Evolutionary conservation across 1,284 basidiomycete genomes (phyloP), one percentile per base, ranked within the genome.

Genomic region (Rhodotorula sp.): DNA sequence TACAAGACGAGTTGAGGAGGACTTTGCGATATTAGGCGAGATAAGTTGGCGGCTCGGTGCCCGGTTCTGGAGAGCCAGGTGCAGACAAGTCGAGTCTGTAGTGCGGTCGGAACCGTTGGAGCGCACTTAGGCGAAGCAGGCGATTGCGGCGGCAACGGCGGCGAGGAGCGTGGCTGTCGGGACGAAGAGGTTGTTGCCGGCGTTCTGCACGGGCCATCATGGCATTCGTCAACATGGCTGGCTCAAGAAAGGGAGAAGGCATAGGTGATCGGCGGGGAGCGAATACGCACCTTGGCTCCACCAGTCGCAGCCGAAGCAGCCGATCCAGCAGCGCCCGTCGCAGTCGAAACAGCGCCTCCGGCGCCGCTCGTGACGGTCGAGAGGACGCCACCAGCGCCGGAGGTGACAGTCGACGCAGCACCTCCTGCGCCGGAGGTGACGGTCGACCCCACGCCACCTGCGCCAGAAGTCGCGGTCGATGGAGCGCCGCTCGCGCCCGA

Each of bases 91-190:
- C n/a, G n/a, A n/a, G n/a, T n/a, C n/a, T n/a, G n/a, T n/a, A n/a
- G n/a, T n/a, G n/a, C n/a, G n/a, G n/a, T n/a, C n/a, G n/a, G n/a
- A n/a, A n/a, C n/a, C n/a, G n/a, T n/a, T n/a, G 20, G 20, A 10
- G 13, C 56, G 57, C n/a, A n/a, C 11, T 48, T 58, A 58, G 15
- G 57, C 57, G 46, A 58, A 58, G 10, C 20, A 29, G 29, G 29
- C 57, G 44, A 58, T 58, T 20, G 44, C 57, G 29, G 17, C 29
- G 5, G 57, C 57, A 22, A 58, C 57, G 29, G 57, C 57, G 44
- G 29, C 20, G 29, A 58, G 57, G 10, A 58, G 44, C 19, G 57
- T 29, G 29, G 57, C 57, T 4, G 57, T 30, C 57, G 44, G 29
- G 57, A 58, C 27, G 20, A 47, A 44, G 29, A 32, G 29, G 57